A percentile compares a stretch with the other conserved stretches of the same genome.
These are phyloP conservation scores for Domatiomyces catenatus DNA, from an alignment of 2,329 filamentous ascomycete species.

Conservation along the genomic window DNA sequence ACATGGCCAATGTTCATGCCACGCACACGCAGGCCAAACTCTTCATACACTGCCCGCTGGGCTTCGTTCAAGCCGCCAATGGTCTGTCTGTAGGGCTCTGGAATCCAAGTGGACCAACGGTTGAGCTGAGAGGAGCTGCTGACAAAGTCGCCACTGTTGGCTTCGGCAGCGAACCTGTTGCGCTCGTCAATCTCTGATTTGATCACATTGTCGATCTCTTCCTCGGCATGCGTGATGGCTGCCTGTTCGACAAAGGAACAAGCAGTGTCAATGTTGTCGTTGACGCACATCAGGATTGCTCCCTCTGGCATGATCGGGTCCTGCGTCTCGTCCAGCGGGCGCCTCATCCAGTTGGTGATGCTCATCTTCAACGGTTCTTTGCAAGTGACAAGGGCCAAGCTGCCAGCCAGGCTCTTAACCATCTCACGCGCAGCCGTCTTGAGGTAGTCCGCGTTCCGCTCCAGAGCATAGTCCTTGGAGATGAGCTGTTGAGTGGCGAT, in stretches of 20 bases:
- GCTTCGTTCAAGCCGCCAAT: conserved; percentile 73
- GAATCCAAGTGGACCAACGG: conserved; percentile 85
- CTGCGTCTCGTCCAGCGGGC: conserved; percentile 41
- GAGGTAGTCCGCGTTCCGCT: conserved; percentile 74
- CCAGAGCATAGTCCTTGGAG: conserved; percentile 88
- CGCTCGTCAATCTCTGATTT: conserved; percentile 64
- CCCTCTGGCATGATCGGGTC: conserved; percentile 70
- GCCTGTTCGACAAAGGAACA: conserved; percentile 91
- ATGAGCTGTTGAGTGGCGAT: conserved; percentile 94
- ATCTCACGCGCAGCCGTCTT: conserved; percentile 79
- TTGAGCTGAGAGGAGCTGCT: conserved; percentile 39
- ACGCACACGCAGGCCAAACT: conserved; percentile 77
- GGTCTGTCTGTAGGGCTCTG: conserved; percentile 78
- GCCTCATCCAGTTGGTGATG: conserved; percentile 93
- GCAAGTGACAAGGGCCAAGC: conserved; percentile 88
- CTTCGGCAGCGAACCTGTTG: conserved; percentile 57
- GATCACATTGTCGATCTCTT: conserved; percentile 90
- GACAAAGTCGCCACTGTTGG: conserved; percentile 12
- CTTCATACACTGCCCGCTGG: conserved; percentile 90
- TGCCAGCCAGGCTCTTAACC: conserved; percentile 87
- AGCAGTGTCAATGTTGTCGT: conserved; percentile 87
- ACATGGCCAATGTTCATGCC: conserved; percentile 39
- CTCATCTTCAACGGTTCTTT: conserved; percentile 94
- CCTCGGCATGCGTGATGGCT: conserved; percentile 79
- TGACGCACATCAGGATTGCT: conserved; percentile 95